Evolutionary conservation across 2,329 filamentous ascomycete genomes (phyloP), one percentile per base, ranked within the genome.

Genomic region (Pestalotiopsis fici): DNA sequence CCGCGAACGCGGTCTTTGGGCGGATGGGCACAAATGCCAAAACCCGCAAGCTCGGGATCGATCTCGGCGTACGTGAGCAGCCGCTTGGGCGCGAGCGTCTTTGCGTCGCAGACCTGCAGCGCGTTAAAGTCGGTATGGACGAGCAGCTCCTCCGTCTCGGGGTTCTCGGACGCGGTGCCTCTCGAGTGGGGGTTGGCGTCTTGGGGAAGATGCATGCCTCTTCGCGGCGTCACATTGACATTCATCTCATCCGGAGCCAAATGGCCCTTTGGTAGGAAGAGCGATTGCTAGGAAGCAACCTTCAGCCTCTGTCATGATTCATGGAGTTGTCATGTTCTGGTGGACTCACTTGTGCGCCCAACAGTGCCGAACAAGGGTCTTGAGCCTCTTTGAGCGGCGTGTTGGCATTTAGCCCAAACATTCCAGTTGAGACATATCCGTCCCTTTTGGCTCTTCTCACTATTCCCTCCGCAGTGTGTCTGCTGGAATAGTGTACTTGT

Each of bases 41-140:
- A 70, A 11, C 69, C 69, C 28, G 64, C 65, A 3, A 70, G 68
- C 37, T 69, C 23, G 4, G 69, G 56, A 61, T 69, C 68, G 27
- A 70, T 70, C 31, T 69, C 67, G n/a, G 69, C 69, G 39, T 70
- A 70, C 1, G 69, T 70, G 50, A 70, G 66, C 13, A 70, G 59
- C 15, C 69, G 59, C 50, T 70, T 70, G 4, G 69, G 68, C 37
- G 69, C 60, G 4, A 70, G 68, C 3, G 69, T 70, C 28, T 65
- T 64, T 18, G 68, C 69, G 55, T 70, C 69, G 56, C 69, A 69
- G 15, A 66, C 65, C 47, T 70, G 69, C 21, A 70, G 64, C 0
- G 67, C 63, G 50, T 69, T 70, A 56, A 68, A 69, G 37, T 70
- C 69, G 11, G 69, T 68, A 27, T 69, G 69, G 1, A 69, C 66